Percentiles rank a stretch among this genome's conserved stretches.
Evolutionary conservation across 768 basidiomycete species (phyloP).

Genomic region (Sporobolomyces pararoseus): DNA sequence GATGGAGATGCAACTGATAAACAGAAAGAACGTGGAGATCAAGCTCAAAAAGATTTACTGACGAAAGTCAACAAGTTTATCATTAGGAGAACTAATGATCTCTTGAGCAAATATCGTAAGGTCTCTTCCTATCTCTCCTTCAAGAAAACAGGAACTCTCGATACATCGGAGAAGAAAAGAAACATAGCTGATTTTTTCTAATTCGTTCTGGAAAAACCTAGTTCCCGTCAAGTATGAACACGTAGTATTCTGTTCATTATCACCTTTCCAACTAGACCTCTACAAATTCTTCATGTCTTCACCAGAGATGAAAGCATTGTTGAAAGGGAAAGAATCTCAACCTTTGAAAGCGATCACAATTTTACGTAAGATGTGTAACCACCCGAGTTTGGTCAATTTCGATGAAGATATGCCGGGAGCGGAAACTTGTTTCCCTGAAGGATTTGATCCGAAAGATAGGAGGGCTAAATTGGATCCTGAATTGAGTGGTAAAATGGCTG

Average conservation of each 20-base stretch:
- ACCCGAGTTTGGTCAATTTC: slow-evolving; percentile 67
- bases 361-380: slow-evolving; percentile 89
- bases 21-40: slow-evolving; percentile 74
- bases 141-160: too few relatives aligned
- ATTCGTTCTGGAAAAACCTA: slow-evolving; percentile 46
- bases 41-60: slow-evolving; percentile 67
- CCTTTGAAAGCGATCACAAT: slow-evolving; percentile 79
- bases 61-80: slow-evolving; percentile 59
- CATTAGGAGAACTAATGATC: slow-evolving; percentile 77
- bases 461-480: slow-evolving; percentile 37
- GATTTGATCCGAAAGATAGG: slow-evolving; percentile 41
- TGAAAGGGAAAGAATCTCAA: slow-evolving; percentile 63
- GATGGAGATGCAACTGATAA: slow-evolving; percentile 69
- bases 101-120: slow-evolving; percentile 83
- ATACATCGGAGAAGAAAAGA: too few relatives aligned
- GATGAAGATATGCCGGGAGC: slow-evolving; percentile 48
- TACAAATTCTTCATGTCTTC: slow-evolving; percentile 73
- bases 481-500: slow-evolving; percentile 45
- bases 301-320: slow-evolving; percentile 66
- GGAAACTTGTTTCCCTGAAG: slow-evolving; percentile 40
- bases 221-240: slow-evolving; percentile 99
- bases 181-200: too few relatives aligned
- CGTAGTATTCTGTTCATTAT: slow-evolving; percentile 86
- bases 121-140: slow-evolving; percentile 31
- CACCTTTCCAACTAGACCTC: slow-evolving; percentile 72